Percentiles rank a stretch among this genome's conserved stretches.
phyloP scores from a whole-genome alignment of 2,329 filamentous ascomycete genomes.

The Ophiostoma novo-ulmi region DNA sequence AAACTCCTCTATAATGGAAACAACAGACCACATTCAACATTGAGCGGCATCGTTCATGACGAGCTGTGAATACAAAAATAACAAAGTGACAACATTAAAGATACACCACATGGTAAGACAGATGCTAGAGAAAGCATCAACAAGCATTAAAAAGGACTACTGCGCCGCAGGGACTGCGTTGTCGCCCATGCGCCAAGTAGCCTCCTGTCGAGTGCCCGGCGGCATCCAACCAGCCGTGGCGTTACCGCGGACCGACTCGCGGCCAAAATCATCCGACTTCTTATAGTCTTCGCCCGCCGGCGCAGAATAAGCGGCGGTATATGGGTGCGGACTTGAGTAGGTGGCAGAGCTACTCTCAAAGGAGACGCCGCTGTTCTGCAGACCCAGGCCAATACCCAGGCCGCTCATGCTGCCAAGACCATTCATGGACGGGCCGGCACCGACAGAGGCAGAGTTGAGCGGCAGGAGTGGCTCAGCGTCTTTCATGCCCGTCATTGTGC shows the following conservation, averaged over 20 bases:
- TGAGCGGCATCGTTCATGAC: conserved; percentile 9
- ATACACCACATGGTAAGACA: not conserved
- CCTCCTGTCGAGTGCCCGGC: conserved; percentile 77
- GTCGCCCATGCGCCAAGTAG: conserved; percentile 62
- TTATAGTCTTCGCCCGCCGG: conserved; percentile 47
- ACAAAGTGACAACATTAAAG: conserved; percentile 16
- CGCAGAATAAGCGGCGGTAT: conserved; percentile 44
- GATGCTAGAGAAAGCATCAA: not conserved
- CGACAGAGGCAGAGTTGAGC: conserved; percentile 41
- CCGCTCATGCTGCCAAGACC: not conserved
- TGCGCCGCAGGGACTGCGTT: conserved; percentile 28
- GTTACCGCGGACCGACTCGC: conserved; percentile 40
- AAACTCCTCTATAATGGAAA: conserved; percentile 26
- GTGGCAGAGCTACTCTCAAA: conserved; percentile 37
- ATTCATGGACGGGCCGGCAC: not conserved
- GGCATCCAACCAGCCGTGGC: conserved; percentile 61
- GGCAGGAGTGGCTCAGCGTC: conserved; percentile 58
- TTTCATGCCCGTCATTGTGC: conserved; percentile 52
- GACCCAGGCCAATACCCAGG: conserved; percentile 19
- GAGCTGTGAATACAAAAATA: conserved; percentile 11
- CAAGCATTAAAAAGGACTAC: not conserved
- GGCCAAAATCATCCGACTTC: conserved; percentile 49
- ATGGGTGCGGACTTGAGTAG: conserved; percentile 37
- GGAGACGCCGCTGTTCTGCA: conserved; percentile 36
- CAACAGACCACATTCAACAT: conserved; percentile 13